phyloP scores from a whole-genome alignment of 495 filamentous ascomycete genomes.

The Xylaria bambusicola region DNA sequence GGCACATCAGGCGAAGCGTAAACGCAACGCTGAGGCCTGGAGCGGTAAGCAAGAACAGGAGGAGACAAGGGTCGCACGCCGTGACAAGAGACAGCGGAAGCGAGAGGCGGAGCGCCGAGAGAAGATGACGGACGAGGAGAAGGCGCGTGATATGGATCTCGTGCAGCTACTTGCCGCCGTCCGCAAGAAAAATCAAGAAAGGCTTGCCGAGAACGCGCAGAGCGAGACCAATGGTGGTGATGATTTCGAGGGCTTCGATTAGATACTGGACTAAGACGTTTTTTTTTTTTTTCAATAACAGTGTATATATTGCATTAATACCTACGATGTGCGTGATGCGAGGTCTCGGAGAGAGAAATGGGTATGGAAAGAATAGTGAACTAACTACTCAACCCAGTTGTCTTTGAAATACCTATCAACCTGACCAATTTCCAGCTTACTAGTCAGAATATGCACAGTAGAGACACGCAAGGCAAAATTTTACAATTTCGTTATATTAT shows the following conservation, averaged over 20 bases:
- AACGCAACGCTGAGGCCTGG: constrained; percentile 72
- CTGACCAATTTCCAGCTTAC: no score
- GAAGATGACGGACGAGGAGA: constrained; percentile 75
- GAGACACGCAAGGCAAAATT: background rate
- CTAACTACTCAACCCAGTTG: no score
- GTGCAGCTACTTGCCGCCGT: constrained; percentile 73
- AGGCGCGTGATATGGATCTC: constrained; percentile 66
- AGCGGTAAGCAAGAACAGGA: constrained; percentile 75
- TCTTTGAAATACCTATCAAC: no score
- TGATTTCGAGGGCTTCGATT: constrained; percentile 50
- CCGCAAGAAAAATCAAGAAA: constrained; percentile 55
- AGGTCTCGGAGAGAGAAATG: background rate
- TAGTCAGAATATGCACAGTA: background rate
- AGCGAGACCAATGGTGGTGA: constrained; percentile 23
- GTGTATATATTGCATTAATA: constrained; percentile 16
- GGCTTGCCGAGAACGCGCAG: constrained; percentile 34
- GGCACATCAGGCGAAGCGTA: constrained; percentile 45
- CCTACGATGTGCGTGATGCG: constrained; percentile 4
- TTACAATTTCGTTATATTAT: constrained; percentile 7
- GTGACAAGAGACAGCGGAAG: constrained; percentile 73
- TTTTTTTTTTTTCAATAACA: background rate
- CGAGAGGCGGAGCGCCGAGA: constrained; percentile 67
- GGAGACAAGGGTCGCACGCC: constrained; percentile 62
- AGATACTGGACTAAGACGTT: background rate
- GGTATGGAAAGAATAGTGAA: no score